Evolutionary conservation across 768 basidiomycete species (phyloP).

Genomic region (Phylloporus rhodoxanthus): DNA sequence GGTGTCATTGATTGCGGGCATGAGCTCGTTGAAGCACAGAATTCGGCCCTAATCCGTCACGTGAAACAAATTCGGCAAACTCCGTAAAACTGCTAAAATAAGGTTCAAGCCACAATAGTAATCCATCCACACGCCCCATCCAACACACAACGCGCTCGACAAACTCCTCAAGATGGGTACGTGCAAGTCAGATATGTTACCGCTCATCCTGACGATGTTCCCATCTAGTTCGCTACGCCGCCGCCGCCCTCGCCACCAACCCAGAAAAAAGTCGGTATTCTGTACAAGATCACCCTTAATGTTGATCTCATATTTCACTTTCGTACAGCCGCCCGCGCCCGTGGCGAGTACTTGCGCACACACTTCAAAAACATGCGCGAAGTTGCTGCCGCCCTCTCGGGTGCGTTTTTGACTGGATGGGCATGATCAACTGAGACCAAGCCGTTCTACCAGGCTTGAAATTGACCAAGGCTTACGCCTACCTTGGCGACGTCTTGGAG

Average conservation of each 20-base stretch:
- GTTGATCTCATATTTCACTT: slow-evolving; percentile 8
- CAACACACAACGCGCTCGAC: slow-evolving; percentile 34
- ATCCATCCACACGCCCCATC: slow-evolving; percentile 40
- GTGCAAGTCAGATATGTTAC: slow-evolving; percentile 29
- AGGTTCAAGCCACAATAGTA: slow-evolving; percentile 35
- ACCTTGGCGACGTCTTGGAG: slow-evolving; percentile 89
- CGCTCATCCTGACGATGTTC: slow-evolving; percentile 16
- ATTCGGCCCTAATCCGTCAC: not conserved
- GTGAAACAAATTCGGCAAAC: slow-evolving; percentile 12
- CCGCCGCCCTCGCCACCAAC: slow-evolving; percentile 79
- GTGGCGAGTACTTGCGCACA: slow-evolving; percentile 95
- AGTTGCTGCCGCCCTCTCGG: slow-evolving; percentile 90
- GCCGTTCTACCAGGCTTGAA: slow-evolving; percentile 62
- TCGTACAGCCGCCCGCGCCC: slow-evolving; percentile 75
- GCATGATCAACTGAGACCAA: not conserved
- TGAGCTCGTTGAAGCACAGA: slow-evolving; percentile 7
- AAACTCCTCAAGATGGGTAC: slow-evolving; percentile 60
- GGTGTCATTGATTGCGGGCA: slow-evolving; percentile 27
- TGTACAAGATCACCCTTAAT: not conserved
- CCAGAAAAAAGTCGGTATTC: slow-evolving; percentile 84
- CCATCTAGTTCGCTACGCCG: slow-evolving; percentile 82
- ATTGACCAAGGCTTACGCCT: slow-evolving; percentile 89
- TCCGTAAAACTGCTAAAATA: slow-evolving; percentile 28
- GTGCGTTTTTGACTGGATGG: slow-evolving; percentile 39
- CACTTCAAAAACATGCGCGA: slow-evolving; percentile 99